A percentile compares a stretch with the other conserved stretches of the same genome.
phyloP scores from a whole-genome alignment of 352 stramenopile genomes.

The Elongisporangium senticosum region DNA sequence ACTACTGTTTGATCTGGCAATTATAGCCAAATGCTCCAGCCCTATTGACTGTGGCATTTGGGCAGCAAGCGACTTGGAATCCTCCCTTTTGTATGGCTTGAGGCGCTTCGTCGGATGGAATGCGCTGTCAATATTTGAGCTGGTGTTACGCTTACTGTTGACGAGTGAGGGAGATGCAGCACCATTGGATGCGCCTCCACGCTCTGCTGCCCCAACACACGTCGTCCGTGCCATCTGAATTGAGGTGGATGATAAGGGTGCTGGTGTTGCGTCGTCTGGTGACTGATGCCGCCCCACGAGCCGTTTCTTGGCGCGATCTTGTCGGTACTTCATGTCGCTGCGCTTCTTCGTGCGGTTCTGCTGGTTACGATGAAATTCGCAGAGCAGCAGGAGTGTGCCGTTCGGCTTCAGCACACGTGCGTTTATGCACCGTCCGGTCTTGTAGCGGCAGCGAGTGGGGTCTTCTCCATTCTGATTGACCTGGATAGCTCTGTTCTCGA shows the following conservation, averaged over 20 bases:
- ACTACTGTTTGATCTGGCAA: not conserved
- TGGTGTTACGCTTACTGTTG: not conserved
- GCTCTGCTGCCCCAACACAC: not conserved
- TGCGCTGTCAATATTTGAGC: not conserved
- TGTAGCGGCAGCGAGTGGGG: conserved; percentile 59
- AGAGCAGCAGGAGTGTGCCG: conserved; percentile 65
- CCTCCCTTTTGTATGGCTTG: not conserved
- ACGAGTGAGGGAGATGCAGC: not conserved
- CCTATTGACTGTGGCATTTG: not conserved
- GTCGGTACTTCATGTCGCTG: conserved; percentile 76
- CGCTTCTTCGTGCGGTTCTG: conserved; percentile 87
- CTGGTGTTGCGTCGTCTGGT: not conserved
- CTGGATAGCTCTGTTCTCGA: not conserved
- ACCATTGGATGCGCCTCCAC: not conserved
- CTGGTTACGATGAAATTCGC: conserved; percentile 74
- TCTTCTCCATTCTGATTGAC: not conserved
- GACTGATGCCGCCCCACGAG: conserved; percentile 21
- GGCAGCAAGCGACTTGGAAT: not conserved
- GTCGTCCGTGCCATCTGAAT: not conserved
- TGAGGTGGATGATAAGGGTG: not conserved
- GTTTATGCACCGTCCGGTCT: conserved; percentile 74
- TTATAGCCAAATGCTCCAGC: not conserved
- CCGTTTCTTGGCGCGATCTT: conserved; percentile 58
- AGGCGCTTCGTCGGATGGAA: not conserved
- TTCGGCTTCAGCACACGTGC: conserved; percentile 69